Evolutionary conservation across 305 asterid species (phyloP).

Genomic region (Plantago lanceolata): DNA sequence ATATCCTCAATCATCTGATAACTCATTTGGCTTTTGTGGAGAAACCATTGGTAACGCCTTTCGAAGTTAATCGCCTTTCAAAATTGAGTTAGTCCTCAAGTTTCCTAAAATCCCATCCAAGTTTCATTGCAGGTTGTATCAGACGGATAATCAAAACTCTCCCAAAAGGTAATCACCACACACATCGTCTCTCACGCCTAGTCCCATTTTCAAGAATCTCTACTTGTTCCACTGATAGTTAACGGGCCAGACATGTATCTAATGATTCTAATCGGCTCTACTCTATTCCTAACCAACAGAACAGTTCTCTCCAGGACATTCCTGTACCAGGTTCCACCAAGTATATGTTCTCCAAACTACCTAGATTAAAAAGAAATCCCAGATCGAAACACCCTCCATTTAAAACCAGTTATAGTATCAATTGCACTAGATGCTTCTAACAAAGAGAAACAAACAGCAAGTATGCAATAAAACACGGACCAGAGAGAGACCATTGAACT

Average conservation of each 20-base stretch:
- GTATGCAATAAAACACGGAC: constrained; percentile 9
- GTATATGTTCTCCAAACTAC: constrained; percentile 30
- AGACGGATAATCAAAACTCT: too few relatives aligned
- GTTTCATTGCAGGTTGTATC: too few relatives aligned
- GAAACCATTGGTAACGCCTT: too few relatives aligned
- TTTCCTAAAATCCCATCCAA: constrained; percentile 27
- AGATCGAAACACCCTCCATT: constrained; percentile 36
- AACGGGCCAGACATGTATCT: constrained; percentile 39
- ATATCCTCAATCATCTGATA: too few relatives aligned
- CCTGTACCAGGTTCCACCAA: constrained; percentile 50
- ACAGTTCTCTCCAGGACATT: constrained; percentile 32
- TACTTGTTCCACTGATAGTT: constrained; percentile 22
- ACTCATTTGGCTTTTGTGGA: too few relatives aligned
- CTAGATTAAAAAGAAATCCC: constrained; percentile 48
- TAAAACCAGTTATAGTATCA: constrained; percentile 33
- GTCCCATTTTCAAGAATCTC: constrained; percentile 30
- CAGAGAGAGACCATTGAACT: background rate
- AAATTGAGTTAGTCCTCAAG: constrained; percentile 26
- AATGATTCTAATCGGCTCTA: too few relatives aligned
- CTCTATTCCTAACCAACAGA: too few relatives aligned
- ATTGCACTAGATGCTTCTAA: constrained; percentile 22
- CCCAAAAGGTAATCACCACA: too few relatives aligned
- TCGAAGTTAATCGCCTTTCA: constrained; percentile 21
- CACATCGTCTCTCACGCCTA: too few relatives aligned
- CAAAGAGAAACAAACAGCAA: constrained; percentile 9